These are phyloP conservation scores for Cryptosporidium ubiquitum DNA, from an alignment of 169 alveolate species.

Conservation along the genomic window DNA sequence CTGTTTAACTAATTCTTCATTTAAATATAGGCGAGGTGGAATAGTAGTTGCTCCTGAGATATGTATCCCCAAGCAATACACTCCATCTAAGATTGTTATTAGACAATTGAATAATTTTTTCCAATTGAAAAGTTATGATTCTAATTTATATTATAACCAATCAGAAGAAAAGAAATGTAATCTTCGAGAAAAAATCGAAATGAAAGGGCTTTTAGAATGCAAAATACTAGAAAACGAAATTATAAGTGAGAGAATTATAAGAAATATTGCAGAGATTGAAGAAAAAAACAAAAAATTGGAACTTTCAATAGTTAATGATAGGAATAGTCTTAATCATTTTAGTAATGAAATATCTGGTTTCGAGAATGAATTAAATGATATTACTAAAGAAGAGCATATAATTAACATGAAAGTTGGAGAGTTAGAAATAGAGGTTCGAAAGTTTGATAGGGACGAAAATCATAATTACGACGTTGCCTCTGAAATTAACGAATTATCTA, in stretches of 20 bases:
- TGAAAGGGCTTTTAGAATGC: not conserved
- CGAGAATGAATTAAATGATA: not conserved
- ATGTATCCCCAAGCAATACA: not conserved
- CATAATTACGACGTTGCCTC: not conserved
- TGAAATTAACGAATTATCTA: constrained; percentile 1
- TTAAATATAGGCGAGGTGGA: constrained; percentile 60
- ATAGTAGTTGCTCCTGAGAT: constrained; percentile 61
- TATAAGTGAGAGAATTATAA: not conserved
- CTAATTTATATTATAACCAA: not conserved
- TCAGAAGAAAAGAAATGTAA: not conserved
- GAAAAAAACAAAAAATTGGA: not conserved
- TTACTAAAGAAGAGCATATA: constrained; percentile 19
- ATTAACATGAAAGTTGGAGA: constrained; percentile 19
- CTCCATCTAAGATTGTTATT: not conserved
- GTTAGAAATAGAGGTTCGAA: constrained; percentile 1
- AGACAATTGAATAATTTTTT: not conserved
- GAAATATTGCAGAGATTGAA: not conserved
- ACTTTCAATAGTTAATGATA: not conserved
- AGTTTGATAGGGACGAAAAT: not conserved
- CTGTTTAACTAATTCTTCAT: constrained; percentile 25
- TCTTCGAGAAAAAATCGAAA: not conserved
- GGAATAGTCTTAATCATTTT: not conserved
- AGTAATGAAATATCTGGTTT: constrained; percentile 1
- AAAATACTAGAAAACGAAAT: not conserved
- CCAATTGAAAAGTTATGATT: not conserved